Percentiles rank a stretch among this genome's conserved stretches.
phyloP scores from a whole-genome alignment of 2,329 filamentous ascomycete genomes.

The Ampelomyces quisqualis region DNA sequence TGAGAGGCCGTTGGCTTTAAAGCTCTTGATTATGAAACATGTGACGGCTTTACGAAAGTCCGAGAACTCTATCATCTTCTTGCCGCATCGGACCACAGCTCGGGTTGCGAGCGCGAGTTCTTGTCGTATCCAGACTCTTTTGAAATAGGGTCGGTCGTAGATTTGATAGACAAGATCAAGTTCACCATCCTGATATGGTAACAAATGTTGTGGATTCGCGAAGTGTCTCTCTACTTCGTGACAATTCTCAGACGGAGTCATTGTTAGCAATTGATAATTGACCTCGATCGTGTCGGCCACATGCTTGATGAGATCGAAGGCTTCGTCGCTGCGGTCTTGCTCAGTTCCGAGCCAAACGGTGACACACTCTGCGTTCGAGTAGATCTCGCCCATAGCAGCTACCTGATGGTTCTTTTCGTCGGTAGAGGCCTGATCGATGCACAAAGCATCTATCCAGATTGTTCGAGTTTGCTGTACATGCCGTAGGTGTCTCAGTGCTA shows the following conservation, averaged over 20 bases:
- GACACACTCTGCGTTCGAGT: neutral
- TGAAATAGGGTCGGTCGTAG: conserved; percentile 3
- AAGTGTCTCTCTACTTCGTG: neutral
- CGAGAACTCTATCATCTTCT: neutral
- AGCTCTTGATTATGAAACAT: neutral
- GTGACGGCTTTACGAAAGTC: neutral
- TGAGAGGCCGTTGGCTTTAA: neutral
- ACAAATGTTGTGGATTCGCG: neutral
- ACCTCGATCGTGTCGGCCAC: neutral
- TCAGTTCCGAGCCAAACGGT: conserved; percentile 6
- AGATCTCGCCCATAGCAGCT: conserved; percentile 9
- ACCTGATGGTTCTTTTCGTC: conserved; percentile 11
- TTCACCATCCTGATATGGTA: conserved; percentile 2
- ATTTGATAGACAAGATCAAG: neutral
- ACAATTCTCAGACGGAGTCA: neutral
- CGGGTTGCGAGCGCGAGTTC: conserved; percentile 2
- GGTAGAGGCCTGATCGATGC: conserved; percentile 10
- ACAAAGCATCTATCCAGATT: conserved; percentile 17
- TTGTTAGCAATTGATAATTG: neutral
- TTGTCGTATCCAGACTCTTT: conserved; percentile 7
- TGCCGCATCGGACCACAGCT: conserved; percentile 2
- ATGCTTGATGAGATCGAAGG: neutral
- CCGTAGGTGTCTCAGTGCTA: conserved; percentile 10
- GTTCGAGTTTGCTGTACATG: neutral
- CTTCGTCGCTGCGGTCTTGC: conserved; percentile 1